Conservation (phyloP, 768 basidiomycete species). For the Pleurotus djamor region DNA sequence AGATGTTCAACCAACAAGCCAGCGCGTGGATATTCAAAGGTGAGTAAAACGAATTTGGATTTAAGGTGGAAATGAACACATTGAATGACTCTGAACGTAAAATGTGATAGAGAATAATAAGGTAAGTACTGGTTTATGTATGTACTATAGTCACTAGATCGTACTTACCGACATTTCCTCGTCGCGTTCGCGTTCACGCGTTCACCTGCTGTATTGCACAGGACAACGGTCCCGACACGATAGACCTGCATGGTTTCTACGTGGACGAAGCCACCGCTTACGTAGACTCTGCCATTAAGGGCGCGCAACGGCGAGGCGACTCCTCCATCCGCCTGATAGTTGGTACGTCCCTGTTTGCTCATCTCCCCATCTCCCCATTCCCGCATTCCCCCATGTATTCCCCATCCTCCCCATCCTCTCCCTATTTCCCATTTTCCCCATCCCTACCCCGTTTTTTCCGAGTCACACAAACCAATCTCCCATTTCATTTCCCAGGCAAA, state of each 20-base stretch:
- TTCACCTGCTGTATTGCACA: conserved; percentile 16
- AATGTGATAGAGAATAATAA: conserved; percentile 66
- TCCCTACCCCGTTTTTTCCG: too few species aligned
- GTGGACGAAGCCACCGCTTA: conserved; percentile 87
- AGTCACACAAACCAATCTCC: too few species aligned
- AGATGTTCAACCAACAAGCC: conserved; percentile 75
- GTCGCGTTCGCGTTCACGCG: not conserved
- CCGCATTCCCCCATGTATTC: too few species aligned
- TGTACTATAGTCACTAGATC: too few species aligned
- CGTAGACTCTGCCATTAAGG: conserved; percentile 67
- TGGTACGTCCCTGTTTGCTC: conserved; percentile 35
- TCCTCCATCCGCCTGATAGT: conserved; percentile 78
- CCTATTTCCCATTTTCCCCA: too few species aligned
- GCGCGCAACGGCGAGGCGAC: conserved; percentile 63
- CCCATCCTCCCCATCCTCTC: not conserved
- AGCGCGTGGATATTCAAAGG: conserved; percentile 86
- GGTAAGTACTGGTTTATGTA: conserved; percentile 28
- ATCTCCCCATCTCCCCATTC: too few species aligned
- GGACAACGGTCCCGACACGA: conserved; percentile 70
- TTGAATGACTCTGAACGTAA: not conserved
- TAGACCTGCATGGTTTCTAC: conserved; percentile 91
- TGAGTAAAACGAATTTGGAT: conserved; percentile 25
- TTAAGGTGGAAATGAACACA: too few species aligned
- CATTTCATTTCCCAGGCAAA: conserved; percentile 50
- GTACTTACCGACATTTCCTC: not conserved